phyloP scores from a whole-genome alignment of 352 stramenopile genomes.

The Phytophthora pseudosyringae region DNA sequence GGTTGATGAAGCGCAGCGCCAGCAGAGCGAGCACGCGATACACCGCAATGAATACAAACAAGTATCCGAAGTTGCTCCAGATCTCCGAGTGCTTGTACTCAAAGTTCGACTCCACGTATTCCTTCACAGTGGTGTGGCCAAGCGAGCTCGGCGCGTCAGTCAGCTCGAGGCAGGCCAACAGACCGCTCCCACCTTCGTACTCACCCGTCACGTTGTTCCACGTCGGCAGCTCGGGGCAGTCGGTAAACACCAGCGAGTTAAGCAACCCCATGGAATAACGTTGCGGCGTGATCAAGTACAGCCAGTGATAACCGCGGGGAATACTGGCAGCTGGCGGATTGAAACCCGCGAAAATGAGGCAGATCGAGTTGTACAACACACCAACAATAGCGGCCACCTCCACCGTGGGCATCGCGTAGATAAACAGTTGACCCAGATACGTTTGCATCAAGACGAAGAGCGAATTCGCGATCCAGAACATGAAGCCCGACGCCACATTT shows the following conservation, averaged over 20 bases:
- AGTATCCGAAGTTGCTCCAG: slow-evolving; percentile 32
- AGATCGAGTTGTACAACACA: slow-evolving; percentile 48
- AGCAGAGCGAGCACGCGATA: slow-evolving; percentile 40
- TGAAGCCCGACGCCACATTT: slow-evolving; percentile 34
- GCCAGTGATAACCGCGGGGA: slow-evolving; percentile 45
- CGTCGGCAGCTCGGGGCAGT: slow-evolving; percentile 33
- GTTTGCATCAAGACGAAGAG: slow-evolving; percentile 46
- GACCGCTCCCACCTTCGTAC: slow-evolving; percentile 22
- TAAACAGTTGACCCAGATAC: slow-evolving; percentile 46
- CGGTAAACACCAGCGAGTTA: slow-evolving; percentile 37
- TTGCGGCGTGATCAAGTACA: slow-evolving; percentile 52
- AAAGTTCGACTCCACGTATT: slow-evolving; percentile 33
- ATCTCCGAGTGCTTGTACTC: slow-evolving; percentile 44
- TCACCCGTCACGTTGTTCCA: slow-evolving; percentile 23
- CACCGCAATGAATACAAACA: slow-evolving; percentile 36
- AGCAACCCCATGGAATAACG: slow-evolving; percentile 39
- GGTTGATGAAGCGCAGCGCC: slow-evolving; percentile 49
- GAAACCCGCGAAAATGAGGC: slow-evolving; percentile 48
- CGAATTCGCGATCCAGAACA: slow-evolving; percentile 49
- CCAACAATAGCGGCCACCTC: slow-evolving; percentile 49
- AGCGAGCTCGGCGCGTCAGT: slow-evolving; percentile 21
- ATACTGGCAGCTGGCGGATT: slow-evolving; percentile 42
- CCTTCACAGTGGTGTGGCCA: slow-evolving; percentile 28
- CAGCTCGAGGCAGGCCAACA: slow-evolving; percentile 24
- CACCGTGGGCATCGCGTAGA: slow-evolving; percentile 41